Base-by-base conservation (phyloP, 2,329 filamentous ascomycete species). In the Penicillium sp. region DNA sequence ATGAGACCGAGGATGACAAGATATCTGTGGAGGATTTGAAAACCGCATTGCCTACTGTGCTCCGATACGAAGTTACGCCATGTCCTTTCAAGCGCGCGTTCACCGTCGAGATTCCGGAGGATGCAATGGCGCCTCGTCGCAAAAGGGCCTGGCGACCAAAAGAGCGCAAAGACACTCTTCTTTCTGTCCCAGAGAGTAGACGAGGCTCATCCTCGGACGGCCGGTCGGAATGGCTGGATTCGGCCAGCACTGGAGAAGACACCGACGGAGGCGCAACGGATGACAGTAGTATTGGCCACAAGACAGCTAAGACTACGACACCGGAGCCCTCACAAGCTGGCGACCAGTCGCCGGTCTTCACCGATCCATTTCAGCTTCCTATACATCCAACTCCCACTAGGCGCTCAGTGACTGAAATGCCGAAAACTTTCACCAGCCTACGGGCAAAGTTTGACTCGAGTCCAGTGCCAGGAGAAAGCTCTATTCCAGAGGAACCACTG, bases 71-170 rank as follows among this genome's bases (percentile, higher is more conserved):
- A 67, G 87, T 87, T 61, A 95, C 90, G 0, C 79, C 83, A 36
- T 95, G 89, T 65, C 90, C 90, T 0, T 95, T 96, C 65, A 78
- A 84, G 59, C 78, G 89, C 49, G 78, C 79, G 3, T 94, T 94
- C 58, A 84, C 81, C 0, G 82, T 91, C 9, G 78, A 85, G 41
- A 71, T 93, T 14, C 87, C 87, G 0, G 82, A 87, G 57, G 75
- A 78, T 46, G 82, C 84, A 9, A 75, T 79, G 55, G 80, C 79
- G 1, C 85, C 84, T 1, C 72, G 80, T 42, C 82, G 77, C 60
- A 85, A 83, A 69, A 80, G 77, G 53, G 82, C 85, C 11, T 88
- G 85, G 82, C 83, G 77, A 23, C 82, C 84, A 1, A 77, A 78
- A 60, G 70, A 74, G 55, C 75, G 70, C 52, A 76, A 63, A 42